Conservation (phyloP, 2,329 filamentous ascomycete genomes). For the Emericellopsis atlantica region DNA sequence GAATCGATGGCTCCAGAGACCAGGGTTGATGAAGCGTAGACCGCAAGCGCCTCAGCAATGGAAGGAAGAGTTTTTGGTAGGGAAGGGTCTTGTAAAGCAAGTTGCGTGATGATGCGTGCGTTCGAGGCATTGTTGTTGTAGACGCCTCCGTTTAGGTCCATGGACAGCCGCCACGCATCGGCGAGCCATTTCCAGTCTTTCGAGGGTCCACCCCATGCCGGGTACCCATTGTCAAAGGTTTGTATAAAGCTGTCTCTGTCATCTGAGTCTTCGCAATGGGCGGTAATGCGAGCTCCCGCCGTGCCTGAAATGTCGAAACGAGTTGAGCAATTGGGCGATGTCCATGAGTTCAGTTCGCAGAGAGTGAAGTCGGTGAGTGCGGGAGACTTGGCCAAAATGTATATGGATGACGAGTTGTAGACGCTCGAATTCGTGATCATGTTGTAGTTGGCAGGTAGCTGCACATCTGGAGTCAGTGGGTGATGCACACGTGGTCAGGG, state of each 20-base stretch:
- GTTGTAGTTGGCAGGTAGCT: constrained; percentile 51
- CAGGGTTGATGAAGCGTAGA: constrained; percentile 54
- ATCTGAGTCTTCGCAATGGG: constrained; percentile 44
- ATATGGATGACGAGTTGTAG: constrained; percentile 38
- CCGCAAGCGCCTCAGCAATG: constrained; percentile 61
- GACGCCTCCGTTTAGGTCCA: constrained; percentile 44
- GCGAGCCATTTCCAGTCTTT: constrained; percentile 43
- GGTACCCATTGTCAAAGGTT: constrained; percentile 16
- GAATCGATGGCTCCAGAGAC: constrained; percentile 45
- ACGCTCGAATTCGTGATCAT: constrained; percentile 46
- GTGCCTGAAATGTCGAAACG: constrained; percentile 41
- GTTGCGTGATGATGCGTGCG: constrained; percentile 40
- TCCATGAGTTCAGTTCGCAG: constrained; percentile 52
- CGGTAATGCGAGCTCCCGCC: constrained; percentile 44
- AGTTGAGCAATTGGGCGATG: constrained; percentile 56
- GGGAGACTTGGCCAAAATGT: constrained; percentile 45
- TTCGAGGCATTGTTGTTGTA: constrained; percentile 44
- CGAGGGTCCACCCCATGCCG: constrained; percentile 17
- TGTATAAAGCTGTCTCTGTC: constrained; percentile 43
- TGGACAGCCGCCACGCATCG: constrained; percentile 37
- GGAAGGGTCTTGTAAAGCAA: constrained; percentile 25
- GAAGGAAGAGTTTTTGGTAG: constrained; percentile 47
- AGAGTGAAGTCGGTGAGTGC: constrained; percentile 43
- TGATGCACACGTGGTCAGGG: constrained; percentile 13
- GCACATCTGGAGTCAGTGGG: constrained; percentile 5